Percentiles rank a stretch among this genome's conserved stretches.
Conservation (phyloP, 208 protist species). For the Angomonas ambiguus region DNA sequence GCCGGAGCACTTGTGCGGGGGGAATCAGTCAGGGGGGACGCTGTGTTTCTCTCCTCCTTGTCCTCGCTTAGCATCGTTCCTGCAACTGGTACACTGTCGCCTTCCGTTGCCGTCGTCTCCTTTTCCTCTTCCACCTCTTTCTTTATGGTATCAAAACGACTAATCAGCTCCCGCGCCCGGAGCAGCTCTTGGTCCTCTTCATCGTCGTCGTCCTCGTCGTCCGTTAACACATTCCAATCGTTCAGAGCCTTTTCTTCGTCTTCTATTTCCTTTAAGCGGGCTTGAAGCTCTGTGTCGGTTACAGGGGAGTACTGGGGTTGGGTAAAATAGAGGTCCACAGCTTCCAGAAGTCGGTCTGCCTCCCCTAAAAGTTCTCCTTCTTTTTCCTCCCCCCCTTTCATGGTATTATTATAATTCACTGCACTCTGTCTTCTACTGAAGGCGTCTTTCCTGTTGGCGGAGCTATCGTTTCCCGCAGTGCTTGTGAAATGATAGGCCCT, state of each 20-base stretch:
- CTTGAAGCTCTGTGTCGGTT: not conserved
- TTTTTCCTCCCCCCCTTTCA: not conserved
- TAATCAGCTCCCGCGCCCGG: constrained; percentile 7
- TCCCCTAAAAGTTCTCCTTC: constrained; percentile 5
- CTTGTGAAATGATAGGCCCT: not conserved
- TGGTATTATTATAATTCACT: not conserved
- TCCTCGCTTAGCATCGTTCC: too few species aligned
- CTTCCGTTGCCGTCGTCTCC: not conserved
- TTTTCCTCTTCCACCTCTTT: not conserved
- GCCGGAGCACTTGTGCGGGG: not conserved
- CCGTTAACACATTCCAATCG: not conserved
- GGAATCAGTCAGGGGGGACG: too few species aligned
- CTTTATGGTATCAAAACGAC: not conserved
- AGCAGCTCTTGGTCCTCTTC: constrained; percentile 29
- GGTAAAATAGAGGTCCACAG: not conserved
- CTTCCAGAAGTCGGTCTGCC: constrained; percentile 15
- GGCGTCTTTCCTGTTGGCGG: not conserved
- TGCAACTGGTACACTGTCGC: not conserved
- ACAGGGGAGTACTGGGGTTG: not conserved
- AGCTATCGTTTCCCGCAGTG: not conserved
- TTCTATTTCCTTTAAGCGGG: not conserved
- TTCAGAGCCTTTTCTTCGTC: not conserved
- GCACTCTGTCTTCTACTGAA: not conserved
- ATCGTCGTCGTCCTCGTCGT: constrained; percentile 18
- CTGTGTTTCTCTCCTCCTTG: not conserved